Evolutionary conservation across 2,329 filamentous ascomycete species (phyloP).

Genomic region (Escovopsis sp.): DNA sequence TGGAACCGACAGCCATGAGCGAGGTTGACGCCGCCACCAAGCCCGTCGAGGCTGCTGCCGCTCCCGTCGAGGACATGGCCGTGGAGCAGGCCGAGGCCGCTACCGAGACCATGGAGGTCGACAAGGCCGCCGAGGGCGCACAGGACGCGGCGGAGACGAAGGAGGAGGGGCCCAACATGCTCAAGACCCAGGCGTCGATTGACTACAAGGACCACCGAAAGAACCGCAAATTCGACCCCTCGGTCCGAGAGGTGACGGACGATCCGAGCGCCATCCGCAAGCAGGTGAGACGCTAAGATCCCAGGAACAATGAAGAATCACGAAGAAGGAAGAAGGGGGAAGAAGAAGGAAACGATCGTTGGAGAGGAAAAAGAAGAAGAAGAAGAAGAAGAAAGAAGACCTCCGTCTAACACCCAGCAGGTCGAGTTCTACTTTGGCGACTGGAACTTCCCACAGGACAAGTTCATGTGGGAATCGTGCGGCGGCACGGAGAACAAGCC

Average conservation of each 20-base stretch:
- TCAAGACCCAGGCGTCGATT: constrained; percentile 30
- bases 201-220: constrained; percentile 28
- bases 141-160: constrained; percentile 9
- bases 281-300: constrained; percentile 42
- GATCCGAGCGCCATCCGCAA: constrained; percentile 71
- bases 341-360: background rate
- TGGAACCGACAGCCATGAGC: constrained; percentile 19
- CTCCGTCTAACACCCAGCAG: constrained; percentile 26
- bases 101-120: constrained; percentile 5
- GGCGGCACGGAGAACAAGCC: constrained; percentile 70
- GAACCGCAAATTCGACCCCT: constrained; percentile 59
- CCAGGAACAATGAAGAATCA: background rate
- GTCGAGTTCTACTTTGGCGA: constrained; percentile 96
- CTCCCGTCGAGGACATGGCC: constrained; percentile 11
- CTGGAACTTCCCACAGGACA: constrained; percentile 77
- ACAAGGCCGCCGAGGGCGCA: constrained; percentile 1
- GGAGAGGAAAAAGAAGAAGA: too few species aligned
- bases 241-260: constrained; percentile 51
- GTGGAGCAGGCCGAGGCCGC: constrained; percentile 9
- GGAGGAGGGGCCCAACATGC: constrained; percentile 17
- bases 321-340: background rate
- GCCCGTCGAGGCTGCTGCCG: constrained; percentile 21
- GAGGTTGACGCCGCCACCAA: constrained; percentile 24
- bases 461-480: constrained; percentile 68
- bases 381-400: background rate